Percentiles rank a stretch among this genome's conserved stretches.
Evolutionary conservation across 805 yeast species (phyloP).

Genomic region (Kregervanrija fluxuum): DNA sequence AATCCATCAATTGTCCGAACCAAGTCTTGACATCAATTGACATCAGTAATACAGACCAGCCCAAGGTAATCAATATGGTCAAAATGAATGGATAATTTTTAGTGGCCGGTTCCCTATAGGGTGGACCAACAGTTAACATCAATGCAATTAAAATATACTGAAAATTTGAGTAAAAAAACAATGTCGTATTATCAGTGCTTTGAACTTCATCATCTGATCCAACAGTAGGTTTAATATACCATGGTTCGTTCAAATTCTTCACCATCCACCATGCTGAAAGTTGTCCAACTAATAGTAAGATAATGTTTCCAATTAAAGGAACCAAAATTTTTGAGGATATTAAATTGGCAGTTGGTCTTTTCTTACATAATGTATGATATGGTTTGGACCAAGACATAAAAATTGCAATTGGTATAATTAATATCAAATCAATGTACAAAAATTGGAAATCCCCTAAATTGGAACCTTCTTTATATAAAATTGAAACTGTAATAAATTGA

Average conservation of each 20-base stretch:
- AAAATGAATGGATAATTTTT: constrained; percentile 65
- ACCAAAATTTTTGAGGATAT: constrained; percentile 82
- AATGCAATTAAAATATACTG: constrained; percentile 84
- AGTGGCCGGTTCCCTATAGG: constrained; percentile 73
- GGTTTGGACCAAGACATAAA: constrained; percentile 98
- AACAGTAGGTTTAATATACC: constrained; percentile 79
- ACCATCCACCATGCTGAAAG: constrained; percentile 55
- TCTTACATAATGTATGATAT: constrained; percentile 45
- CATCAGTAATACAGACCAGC: constrained; percentile 51
- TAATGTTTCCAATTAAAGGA: constrained; percentile 77
- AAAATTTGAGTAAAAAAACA: constrained; percentile 75
- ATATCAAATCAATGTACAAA: constrained; percentile 81
- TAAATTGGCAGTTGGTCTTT: constrained; percentile 90
- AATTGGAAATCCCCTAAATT: constrained; percentile 97
- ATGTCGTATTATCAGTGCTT: constrained; percentile 82
- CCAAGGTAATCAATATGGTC: constrained; percentile 46
- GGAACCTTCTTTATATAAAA: constrained; percentile 80
- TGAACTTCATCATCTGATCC: constrained; percentile 78
- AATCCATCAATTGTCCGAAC: constrained; percentile 66
- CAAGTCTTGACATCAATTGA: constrained; percentile 40
- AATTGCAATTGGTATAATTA: constrained; percentile 90
- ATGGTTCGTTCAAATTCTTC: constrained; percentile 38
- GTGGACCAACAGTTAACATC: constrained; percentile 86
- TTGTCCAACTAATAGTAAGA: constrained; percentile 58
- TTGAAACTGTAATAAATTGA: constrained; percentile 82